These are phyloP conservation scores for Mycena alexandri DNA, from an alignment of 768 basidiomycete genomes.

Conservation along the genomic window DNA sequence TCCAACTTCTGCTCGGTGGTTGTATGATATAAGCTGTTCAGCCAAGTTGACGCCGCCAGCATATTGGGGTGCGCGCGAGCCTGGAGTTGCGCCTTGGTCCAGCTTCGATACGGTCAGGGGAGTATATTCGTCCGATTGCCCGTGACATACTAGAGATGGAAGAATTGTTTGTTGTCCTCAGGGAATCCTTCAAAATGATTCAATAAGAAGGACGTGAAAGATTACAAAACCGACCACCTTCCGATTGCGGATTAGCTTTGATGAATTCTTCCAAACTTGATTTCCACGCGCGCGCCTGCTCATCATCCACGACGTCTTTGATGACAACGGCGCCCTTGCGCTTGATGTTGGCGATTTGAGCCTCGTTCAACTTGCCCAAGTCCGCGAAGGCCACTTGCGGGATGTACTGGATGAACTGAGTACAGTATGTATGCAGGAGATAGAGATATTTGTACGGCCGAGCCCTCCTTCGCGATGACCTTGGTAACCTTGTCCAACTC, in stretches of 20 bases:
- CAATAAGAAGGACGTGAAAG: background rate
- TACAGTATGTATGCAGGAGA: background rate
- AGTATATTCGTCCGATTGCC: background rate
- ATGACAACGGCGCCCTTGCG: constrained; percentile 65
- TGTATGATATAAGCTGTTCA: constrained; percentile 62
- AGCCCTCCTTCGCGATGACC: constrained; percentile 54
- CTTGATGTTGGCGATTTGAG: constrained; percentile 57
- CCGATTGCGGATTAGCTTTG: constrained; percentile 59
- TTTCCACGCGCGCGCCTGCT: constrained; percentile 64
- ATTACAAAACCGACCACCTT: constrained; percentile 48
- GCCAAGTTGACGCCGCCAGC: constrained; percentile 59
- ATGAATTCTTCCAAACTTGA: constrained; percentile 62
- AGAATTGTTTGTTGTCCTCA: constrained; percentile 67
- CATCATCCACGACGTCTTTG: constrained; percentile 61
- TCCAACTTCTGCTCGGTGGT: constrained; percentile 49
- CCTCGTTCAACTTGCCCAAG: constrained; percentile 54
- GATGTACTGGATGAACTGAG: constrained; percentile 52
- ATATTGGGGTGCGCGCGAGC: constrained; percentile 70
- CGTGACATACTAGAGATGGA: constrained; percentile 65
- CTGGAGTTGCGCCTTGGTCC: constrained; percentile 60
- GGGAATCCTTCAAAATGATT: constrained; percentile 53
- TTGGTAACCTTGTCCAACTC: constrained; percentile 56
- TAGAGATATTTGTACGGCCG: constrained; percentile 47
- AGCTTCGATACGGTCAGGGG: constrained; percentile 28
- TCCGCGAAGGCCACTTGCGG: constrained; percentile 65